These are phyloP conservation scores for Phaeotremella fagi DNA, from an alignment of 768 basidiomycete genomes.

Conservation along the genomic window DNA sequence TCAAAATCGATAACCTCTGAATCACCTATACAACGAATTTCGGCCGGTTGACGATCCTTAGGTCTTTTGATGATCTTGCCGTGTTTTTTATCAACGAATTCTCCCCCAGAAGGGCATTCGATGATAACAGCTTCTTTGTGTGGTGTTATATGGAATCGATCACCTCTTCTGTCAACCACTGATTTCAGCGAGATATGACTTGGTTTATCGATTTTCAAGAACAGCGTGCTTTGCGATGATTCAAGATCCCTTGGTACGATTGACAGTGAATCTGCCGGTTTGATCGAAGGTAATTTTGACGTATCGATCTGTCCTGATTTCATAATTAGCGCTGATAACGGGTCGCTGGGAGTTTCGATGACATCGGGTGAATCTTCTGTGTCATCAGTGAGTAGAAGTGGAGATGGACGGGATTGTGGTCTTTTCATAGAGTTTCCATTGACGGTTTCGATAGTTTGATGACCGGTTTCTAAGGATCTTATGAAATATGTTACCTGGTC, in stretches of 20 bases:
- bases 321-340: constrained; percentile 25
- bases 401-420: constrained; percentile 8
- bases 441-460: constrained; percentile 17
- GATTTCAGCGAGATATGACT: constrained; percentile 70
- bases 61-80: constrained; percentile 55
- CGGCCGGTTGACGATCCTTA: constrained; percentile 55
- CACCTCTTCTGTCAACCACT: constrained; percentile 64
- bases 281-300: constrained; percentile 35
- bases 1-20: constrained; percentile 35
- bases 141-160: constrained; percentile 65
- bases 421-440: constrained; percentile 24
- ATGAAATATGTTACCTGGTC: constrained; percentile 67
- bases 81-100: constrained; percentile 55
- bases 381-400: constrained; percentile 27
- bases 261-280: constrained; percentile 45
- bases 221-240: constrained; percentile 66
- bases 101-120: constrained; percentile 69
- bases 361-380: constrained; percentile 33
- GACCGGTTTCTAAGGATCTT: constrained; percentile 57
- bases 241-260: constrained; percentile 55
- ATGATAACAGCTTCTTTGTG: constrained; percentile 64
- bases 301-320: constrained; percentile 14
- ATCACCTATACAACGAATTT: constrained; percentile 42
- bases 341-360: constrained; percentile 20
- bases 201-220: constrained; percentile 68